Base-by-base conservation (phyloP, 2,329 filamentous ascomycete genomes). In the Colletotrichum euphorbiae region DNA sequence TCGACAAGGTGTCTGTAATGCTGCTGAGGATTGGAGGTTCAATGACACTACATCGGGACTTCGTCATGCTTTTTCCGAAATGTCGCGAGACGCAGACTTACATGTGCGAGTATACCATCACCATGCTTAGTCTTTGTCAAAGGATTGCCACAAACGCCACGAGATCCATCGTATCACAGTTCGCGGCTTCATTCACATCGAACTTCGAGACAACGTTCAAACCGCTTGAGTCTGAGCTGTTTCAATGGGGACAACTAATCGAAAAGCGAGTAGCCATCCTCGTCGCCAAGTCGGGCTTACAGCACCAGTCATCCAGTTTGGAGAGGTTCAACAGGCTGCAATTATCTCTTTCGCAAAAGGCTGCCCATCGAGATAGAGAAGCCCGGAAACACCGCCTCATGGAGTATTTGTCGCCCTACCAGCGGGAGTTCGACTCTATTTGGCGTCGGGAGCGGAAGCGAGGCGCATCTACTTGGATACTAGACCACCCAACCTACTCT, bases 391-490 rank as follows among this genome's bases (percentile, higher is more conserved):
- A 56, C n/a, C 52, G 36, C 6, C 8, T 56, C 11, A 19, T 62
- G 11, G 38, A 31, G 15, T 31, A 17, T 6, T 6, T 65, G 9
- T 42, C 19, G n/a, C 46, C 62, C 1, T n/a, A 52, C 9, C 62
- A 65, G 15, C 21, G 9, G 13, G 55, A 46, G 9, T 45, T 46
- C 28, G 54, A 65, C 24, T 59, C 48, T 3, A 60, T 38, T 2
- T 65, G 62, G 62, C 46, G 55, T 4, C 55, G 55, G n/a, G 55
- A 65, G 19, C 62, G 62, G 3, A 54, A 33, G 12, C 43, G 33
- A 12, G 62, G 55, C 28, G 28, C 6, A 8, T 28, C 28, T 6
- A 28, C 28, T 8, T 28, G 28, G 28, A 28, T 28, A 8, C 28
- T 28, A 2, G 2, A 59, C 46, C n/a, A 61, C 11, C 36, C 4